A percentile compares a stretch with the other conserved stretches of the same genome.
These are phyloP conservation scores for Apiospora kogelbergensis DNA, from an alignment of 2,329 filamentous ascomycete genomes.

Conservation along the genomic window DNA sequence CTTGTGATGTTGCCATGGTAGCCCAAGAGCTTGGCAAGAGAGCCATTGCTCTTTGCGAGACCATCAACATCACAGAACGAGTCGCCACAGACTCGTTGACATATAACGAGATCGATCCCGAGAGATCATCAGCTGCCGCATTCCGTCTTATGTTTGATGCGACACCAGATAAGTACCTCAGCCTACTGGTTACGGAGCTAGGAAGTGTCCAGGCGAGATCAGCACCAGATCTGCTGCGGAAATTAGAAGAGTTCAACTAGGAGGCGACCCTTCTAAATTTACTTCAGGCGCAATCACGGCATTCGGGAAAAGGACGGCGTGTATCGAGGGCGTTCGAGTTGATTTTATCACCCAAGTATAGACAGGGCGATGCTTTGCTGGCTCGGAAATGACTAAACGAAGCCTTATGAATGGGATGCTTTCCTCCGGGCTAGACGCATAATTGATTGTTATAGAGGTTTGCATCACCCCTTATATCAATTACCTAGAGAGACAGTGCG, in stretches of 20 bases:
- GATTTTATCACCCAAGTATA: background rate
- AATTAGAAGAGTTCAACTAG: conserved; percentile 55
- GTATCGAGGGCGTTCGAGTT: conserved; percentile 3
- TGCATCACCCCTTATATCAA: background rate
- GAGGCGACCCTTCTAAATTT: conserved; percentile 8
- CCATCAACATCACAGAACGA: conserved; percentile 85
- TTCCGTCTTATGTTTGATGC: conserved; percentile 84
- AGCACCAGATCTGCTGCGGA: conserved; percentile 65
- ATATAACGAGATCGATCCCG: conserved; percentile 86
- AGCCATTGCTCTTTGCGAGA: conserved; percentile 89
- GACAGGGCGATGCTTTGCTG: background rate
- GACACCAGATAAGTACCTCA: conserved; percentile 82
- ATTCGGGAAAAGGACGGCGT: conserved; percentile 3
- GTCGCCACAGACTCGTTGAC: conserved; percentile 91
- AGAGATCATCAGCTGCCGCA: conserved; percentile 56
- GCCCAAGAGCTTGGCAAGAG: conserved; percentile 74
- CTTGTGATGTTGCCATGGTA: conserved; percentile 81
- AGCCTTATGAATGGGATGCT: background rate
- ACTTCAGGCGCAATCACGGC: conserved; percentile 4
- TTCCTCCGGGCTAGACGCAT: background rate
- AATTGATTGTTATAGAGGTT: background rate
- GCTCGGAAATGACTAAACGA: background rate
- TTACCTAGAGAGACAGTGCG: background rate
- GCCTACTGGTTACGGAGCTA: conserved; percentile 88
- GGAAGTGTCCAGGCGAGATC: conserved; percentile 84